Conservation (phyloP, 768 basidiomycete species). For the Panaeolus papilionaceus region DNA sequence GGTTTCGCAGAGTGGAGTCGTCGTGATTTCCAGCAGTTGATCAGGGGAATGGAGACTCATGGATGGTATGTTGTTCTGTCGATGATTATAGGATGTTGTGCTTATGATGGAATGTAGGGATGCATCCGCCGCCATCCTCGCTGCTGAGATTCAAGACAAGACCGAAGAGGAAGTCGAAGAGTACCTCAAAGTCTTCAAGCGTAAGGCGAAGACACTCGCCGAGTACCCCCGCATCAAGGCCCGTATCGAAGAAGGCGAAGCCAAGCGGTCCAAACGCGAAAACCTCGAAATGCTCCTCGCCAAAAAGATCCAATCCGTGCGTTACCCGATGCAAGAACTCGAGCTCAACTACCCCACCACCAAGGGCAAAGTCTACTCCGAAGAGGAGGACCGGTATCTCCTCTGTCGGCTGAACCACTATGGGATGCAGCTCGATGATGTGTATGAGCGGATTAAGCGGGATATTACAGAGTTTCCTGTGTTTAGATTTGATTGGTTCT, state of each 20-base stretch:
- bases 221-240: slow-evolving; percentile 83
- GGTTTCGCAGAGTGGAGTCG: slow-evolving; percentile 94
- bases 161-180: slow-evolving; percentile 74
- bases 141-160: slow-evolving; percentile 87
- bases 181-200: slow-evolving; percentile 87
- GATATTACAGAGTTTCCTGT: slow-evolving; percentile 97
- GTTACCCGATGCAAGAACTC: slow-evolving; percentile 96
- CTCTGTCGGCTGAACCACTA: slow-evolving; percentile 90
- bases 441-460: slow-evolving; percentile 94
- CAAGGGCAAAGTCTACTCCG: slow-evolving; percentile 95
- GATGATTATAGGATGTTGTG: not conserved
- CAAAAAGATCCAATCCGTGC: slow-evolving; percentile 82
- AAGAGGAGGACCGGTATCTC: slow-evolving; percentile 97
- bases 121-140: slow-evolving; percentile 70
- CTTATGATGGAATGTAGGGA: slow-evolving; percentile 48
- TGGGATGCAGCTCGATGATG: slow-evolving; percentile 87
- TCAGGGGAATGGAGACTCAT: slow-evolving; percentile 67
- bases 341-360: slow-evolving; percentile 95
- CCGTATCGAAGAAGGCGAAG: slow-evolving; percentile 90
- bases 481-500: slow-evolving; percentile 98
- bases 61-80: slow-evolving; percentile 66
- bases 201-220: slow-evolving; percentile 88
- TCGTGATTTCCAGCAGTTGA: slow-evolving; percentile 92
- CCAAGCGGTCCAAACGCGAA: slow-evolving; percentile 86
- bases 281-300: slow-evolving; percentile 80